phyloP scores from a whole-genome alignment of 2,329 filamentous ascomycete genomes.

The Fulvia fulva region DNA sequence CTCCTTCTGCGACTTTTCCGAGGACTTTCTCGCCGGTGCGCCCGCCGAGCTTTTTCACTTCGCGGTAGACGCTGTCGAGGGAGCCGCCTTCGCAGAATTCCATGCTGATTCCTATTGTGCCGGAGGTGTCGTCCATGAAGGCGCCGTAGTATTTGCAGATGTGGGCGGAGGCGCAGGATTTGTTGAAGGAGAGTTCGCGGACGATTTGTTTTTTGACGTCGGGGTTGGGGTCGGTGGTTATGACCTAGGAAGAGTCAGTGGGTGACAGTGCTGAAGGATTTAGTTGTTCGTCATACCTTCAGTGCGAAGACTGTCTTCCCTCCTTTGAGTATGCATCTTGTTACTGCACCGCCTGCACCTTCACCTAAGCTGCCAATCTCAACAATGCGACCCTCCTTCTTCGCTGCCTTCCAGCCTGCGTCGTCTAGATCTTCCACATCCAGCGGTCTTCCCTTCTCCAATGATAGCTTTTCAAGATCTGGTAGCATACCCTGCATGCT shows the following conservation, averaged over 20 bases:
- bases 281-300: constrained; percentile 64
- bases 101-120: constrained; percentile 98
- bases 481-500: constrained; percentile 73
- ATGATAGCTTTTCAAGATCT: constrained; percentile 72
- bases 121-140: constrained; percentile 91
- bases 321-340: constrained; percentile 79
- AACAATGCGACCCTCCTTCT: constrained; percentile 78
- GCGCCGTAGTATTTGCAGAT: constrained; percentile 98
- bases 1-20: constrained; percentile 93
- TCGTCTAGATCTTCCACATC: constrained; percentile 96
- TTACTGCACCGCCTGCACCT: constrained; percentile 93
- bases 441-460: constrained; percentile 76
- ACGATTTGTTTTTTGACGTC: constrained; percentile 98
- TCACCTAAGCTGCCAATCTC: constrained; percentile 89
- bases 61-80: constrained; percentile 92
- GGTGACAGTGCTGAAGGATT: not conserved
- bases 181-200: constrained; percentile 95
- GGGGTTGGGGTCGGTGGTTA: constrained; percentile 95
- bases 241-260: constrained; percentile 60
- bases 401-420: constrained; percentile 90
- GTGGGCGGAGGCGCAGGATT: constrained; percentile 90
- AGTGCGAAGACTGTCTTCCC: constrained; percentile 93
- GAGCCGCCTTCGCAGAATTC: constrained; percentile 97
- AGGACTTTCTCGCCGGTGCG: constrained; percentile 95
- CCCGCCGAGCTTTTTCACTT: constrained; percentile 92